These are phyloP conservation scores for Styphnolobium japonicum DNA, from an alignment of 306 rosid genomes.

Conservation along the genomic window DNA sequence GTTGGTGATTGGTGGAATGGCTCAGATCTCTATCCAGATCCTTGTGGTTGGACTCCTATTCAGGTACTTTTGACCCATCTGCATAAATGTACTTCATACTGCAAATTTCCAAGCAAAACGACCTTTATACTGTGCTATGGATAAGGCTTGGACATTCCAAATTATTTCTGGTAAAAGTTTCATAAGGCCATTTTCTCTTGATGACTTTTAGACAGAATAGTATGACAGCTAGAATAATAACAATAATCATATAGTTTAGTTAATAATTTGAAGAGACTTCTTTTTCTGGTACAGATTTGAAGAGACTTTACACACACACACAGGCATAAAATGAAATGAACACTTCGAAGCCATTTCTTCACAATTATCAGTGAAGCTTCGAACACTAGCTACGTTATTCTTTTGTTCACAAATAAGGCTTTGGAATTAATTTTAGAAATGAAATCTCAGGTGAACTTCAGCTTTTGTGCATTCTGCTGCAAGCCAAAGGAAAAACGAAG, in stretches of 20 bases:
- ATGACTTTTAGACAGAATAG: not conserved
- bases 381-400: not conserved
- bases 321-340: not conserved
- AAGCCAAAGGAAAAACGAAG: not conserved
- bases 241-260: not conserved
- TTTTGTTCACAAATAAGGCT: not conserved
- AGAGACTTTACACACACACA: not conserved
- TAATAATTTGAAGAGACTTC: not conserved
- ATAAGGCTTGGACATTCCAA: not conserved
- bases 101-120: constrained; percentile 10
- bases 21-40: constrained; percentile 95
- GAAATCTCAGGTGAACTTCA: not conserved
- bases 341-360: not conserved
- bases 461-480: not conserved
- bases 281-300: not conserved
- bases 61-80: constrained; percentile 52
- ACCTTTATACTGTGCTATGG: constrained; percentile 13
- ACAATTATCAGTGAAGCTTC: constrained; percentile 15
- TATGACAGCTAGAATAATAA: not conserved
- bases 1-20: constrained; percentile 96
- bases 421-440: constrained; percentile 13
- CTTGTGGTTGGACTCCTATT: constrained; percentile 98
- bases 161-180: constrained; percentile 4
- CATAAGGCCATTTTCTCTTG: not conserved
- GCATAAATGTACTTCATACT: not conserved